Evolutionary conservation across 805 yeast genomes (phyloP), one percentile per base, ranked within the genome.

Genomic region (Wickerhamomyces alni): DNA sequence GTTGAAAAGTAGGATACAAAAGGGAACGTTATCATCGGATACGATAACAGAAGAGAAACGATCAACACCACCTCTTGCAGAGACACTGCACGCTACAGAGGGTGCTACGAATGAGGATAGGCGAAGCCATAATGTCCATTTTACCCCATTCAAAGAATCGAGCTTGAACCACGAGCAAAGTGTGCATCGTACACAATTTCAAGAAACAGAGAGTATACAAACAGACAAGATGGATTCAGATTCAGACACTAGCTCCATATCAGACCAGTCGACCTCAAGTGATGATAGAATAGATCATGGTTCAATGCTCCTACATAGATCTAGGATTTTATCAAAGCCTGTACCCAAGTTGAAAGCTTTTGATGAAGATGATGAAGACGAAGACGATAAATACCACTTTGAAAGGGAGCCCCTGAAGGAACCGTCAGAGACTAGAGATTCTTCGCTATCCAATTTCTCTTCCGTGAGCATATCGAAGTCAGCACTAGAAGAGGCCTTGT

Each of bases 401-500:
- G 9, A 12, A 13, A 21, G 24, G n/a, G n/a, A n/a, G 6, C 24
- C 24, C 6, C 24, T 21, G 24, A 9, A 21, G 9, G 9, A 6
- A 9, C 18, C 17, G 6, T 6, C 31, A 6, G 34, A 39, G 0
- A 47, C 47, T 30, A 47, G 46, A 25, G 52, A 46, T 26, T 46
- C 53, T 2, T 52, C 57, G 12, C 34, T 39, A 17, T 58, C 62
- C 16, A 66, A 64, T 35, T 36, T 59, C 19, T 63, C 69, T 17
- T 61, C 52, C 12, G 44, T 56, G 17, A 63, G 69, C 39, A 55
- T 66, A 3, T 61, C 66, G 34, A 64, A 61, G 35, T 63, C 69
- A 5, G 70, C 70, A 1, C 44, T 67, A 18, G 72, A 65, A 39
- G 70, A 67, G 36, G 70, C 70, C 1, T 42, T 66, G 28, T 48